Percentiles rank a stretch among this genome's conserved stretches.
Conservation (phyloP, 495 filamentous ascomycete species). For the Penicillium lagena region DNA sequence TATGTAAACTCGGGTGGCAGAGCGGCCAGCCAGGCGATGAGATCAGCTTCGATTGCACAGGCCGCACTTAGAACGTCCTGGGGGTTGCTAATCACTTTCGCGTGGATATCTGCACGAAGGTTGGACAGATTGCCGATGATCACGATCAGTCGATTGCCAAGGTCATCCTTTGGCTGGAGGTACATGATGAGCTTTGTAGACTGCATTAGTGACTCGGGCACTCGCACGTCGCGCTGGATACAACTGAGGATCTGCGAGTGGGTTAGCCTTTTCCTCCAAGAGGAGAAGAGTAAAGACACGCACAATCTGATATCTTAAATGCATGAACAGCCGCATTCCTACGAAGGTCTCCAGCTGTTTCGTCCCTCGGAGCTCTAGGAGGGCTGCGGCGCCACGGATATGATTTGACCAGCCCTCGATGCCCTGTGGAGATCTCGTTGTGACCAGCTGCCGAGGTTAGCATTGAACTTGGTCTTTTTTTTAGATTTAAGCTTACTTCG, state of each 20-base stretch:
- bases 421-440: conserved; percentile 35
- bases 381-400: conserved; percentile 50
- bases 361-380: conserved; percentile 50
- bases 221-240: conserved; percentile 27
- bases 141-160: conserved; percentile 30
- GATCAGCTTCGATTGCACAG: conserved; percentile 44
- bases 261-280: neutral
- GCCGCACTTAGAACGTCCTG: conserved; percentile 39
- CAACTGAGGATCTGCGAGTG: conserved; percentile 31
- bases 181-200: conserved; percentile 28
- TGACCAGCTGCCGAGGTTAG: conserved; percentile 32
- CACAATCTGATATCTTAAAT: conserved; percentile 46
- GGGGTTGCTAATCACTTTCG: conserved; percentile 26
- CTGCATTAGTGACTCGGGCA: conserved; percentile 29
- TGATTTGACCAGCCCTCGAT: conserved; percentile 53
- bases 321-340: conserved; percentile 52
- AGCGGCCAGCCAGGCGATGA: conserved; percentile 34
- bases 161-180: conserved; percentile 27
- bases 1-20: conserved; percentile 34
- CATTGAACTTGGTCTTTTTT: too few relatives aligned
- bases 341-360: conserved; percentile 49
- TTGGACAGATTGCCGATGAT: conserved; percentile 37
- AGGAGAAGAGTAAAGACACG: conserved; percentile 3
- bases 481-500: conserved; percentile 25
- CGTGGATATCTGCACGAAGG: conserved; percentile 38